phyloP scores from a whole-genome alignment of 495 filamentous ascomycete species.

The Penicillium nucicola region DNA sequence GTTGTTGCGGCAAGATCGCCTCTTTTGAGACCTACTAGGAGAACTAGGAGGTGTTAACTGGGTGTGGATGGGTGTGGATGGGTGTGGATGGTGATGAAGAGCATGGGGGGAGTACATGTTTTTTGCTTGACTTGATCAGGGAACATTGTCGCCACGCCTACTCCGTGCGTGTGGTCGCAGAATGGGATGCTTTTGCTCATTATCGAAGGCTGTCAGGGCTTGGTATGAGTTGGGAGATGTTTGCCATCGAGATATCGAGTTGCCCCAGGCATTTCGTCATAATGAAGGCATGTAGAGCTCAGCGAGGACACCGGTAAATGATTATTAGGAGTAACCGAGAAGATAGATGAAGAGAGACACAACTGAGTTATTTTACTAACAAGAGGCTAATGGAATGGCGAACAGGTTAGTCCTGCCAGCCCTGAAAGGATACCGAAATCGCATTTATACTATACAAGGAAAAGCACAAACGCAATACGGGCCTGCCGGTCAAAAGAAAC shows the following conservation, averaged over 20 bases:
- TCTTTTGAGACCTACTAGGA: slow-evolving; percentile 13
- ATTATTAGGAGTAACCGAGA: too few relatives aligned
- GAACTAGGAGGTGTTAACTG: slow-evolving; percentile 7
- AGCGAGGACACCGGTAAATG: too few relatives aligned
- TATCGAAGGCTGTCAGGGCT: background rate
- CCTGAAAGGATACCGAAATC: background rate
- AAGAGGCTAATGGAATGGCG: background rate
- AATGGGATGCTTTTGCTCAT: slow-evolving; percentile 15
- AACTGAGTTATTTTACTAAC: too few relatives aligned
- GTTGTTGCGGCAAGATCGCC: slow-evolving; percentile 15
- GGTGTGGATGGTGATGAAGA: background rate
- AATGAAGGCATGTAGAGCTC: background rate
- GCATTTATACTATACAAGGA: slow-evolving; percentile 8
- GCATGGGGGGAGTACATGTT: slow-evolving; percentile 25
- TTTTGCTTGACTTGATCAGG: slow-evolving; percentile 34
- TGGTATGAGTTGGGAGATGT: background rate
- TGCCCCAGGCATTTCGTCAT: slow-evolving; percentile 2
- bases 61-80: background rate
- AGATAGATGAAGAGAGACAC: too few relatives aligned
- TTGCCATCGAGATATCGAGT: background rate
- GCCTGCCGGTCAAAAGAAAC: slow-evolving; percentile 15
- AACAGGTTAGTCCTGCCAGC: background rate
- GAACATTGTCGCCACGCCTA: slow-evolving; percentile 33
- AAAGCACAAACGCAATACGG: slow-evolving; percentile 6
- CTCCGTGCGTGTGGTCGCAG: slow-evolving; percentile 25